Evolutionary conservation across 768 basidiomycete species (phyloP), one percentile per base, ranked within the genome.

Genomic region (Chalciporus chontae): DNA sequence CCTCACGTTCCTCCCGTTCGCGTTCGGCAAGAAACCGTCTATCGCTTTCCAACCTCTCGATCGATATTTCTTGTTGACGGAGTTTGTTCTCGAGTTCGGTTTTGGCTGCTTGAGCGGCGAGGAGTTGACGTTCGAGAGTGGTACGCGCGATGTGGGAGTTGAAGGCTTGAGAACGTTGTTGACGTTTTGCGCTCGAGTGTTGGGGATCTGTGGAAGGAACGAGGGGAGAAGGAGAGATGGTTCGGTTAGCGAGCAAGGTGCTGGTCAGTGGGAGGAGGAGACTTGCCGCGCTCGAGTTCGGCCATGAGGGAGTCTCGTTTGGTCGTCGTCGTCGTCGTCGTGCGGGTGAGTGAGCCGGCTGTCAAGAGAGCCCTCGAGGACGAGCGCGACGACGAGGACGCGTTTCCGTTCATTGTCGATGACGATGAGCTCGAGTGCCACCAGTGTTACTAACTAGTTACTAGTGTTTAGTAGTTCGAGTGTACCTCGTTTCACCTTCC

Each of bases 21-120:
- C 83, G 67, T 53, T 89, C 85, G 0, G 83, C 71, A 43, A 89
- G 74, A 72, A 75, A 88, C 15, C 85, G 70, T 32, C 87, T 70
- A 60, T 91, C 89, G 15, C 77, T 71, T 58, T 90, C 85, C 9
- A 92, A 72, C 39, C 80, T 70, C 38, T 87, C 85, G 23, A 90
- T 76, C 19, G 70, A 63, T 1, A 74, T 55, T 3, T 87, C 84
- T 60, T 78, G 80, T 65, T 90, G 84, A 27, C 83, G 73, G 4
- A 90, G 69, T 62, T 83, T 83, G 11, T 77, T 74, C 63, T 90
- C 86, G 32, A 88, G 69, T 32, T 88, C 84, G 18, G 78, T 66
- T 54, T 81, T 82, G 6, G 78, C 71, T 0, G 83, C 77, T 52
- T 87, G 81, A 0, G 80, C 74, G 3, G 82, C 71, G 8, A 81